Conservation (phyloP, 2,329 filamentous ascomycete genomes). For the Aspergillus tubingensis region DNA sequence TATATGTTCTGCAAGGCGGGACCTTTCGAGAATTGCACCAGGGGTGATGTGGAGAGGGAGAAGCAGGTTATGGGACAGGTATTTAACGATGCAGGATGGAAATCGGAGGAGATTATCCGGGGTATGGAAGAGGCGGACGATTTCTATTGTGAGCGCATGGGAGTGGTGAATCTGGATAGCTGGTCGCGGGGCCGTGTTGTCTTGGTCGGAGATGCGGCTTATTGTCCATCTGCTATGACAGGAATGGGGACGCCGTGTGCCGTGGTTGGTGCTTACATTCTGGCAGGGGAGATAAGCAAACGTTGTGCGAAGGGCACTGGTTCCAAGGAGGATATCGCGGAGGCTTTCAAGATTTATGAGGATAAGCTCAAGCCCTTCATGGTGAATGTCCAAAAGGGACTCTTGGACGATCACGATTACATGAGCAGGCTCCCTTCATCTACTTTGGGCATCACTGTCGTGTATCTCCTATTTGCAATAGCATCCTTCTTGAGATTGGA, state of each 20-base stretch:
- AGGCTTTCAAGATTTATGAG: constrained; percentile 43
- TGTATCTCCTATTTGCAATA: constrained; percentile 34
- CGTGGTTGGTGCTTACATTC: constrained; percentile 52
- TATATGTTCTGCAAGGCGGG: constrained; percentile 38
- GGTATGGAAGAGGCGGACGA: constrained; percentile 45
- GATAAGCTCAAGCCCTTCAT: constrained; percentile 49
- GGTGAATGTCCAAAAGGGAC: constrained; percentile 38
- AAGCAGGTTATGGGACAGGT: constrained; percentile 38
- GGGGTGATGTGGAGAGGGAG: constrained; percentile 30
- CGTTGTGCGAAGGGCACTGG: constrained; percentile 26
- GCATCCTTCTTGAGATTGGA: constrained; percentile 40
- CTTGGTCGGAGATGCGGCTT: constrained; percentile 45
- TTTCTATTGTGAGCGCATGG: constrained; percentile 51
- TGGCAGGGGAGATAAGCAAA: constrained; percentile 53
- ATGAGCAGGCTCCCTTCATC: constrained; percentile 29
- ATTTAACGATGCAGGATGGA: constrained; percentile 51
- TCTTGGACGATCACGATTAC: constrained; percentile 1
- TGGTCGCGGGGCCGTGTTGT: constrained; percentile 51
- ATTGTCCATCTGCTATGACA: constrained; percentile 32
- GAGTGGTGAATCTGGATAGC: constrained; percentile 46
- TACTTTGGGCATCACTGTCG: constrained; percentile 33
- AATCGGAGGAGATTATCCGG: constrained; percentile 46
- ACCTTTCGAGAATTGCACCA: constrained; percentile 28
- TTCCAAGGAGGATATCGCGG: constrained; percentile 35
- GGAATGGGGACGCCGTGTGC: constrained; percentile 39